Percentiles rank a stretch among this genome's conserved stretches.
Conservation (phyloP, 257 asterid genomes). For the Verbascum thapsus region DNA sequence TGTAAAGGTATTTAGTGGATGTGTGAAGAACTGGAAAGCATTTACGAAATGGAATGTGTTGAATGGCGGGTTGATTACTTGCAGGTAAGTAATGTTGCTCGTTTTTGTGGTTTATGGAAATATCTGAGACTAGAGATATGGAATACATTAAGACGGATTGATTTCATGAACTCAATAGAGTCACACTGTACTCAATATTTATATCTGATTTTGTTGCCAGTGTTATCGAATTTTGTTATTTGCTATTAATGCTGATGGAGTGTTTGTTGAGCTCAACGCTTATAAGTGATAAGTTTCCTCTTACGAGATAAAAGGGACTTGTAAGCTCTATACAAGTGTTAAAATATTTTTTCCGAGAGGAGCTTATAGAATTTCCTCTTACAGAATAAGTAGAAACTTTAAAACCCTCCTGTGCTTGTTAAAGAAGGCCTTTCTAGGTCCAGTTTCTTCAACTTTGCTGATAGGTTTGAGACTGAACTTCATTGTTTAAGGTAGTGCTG, state of each 20-base stretch:
- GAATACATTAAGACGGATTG: background rate
- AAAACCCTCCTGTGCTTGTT: background rate
- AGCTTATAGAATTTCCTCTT: too few species aligned
- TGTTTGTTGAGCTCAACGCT: too few species aligned
- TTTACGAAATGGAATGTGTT: slow-evolving; percentile 71
- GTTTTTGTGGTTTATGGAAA: slow-evolving; percentile 12
- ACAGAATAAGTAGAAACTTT: too few species aligned
- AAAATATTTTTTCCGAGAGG: too few species aligned
- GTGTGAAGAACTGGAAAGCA: slow-evolving; percentile 76
- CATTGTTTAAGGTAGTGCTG: background rate
- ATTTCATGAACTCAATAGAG: background rate
- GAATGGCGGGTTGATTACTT: slow-evolving; percentile 83
- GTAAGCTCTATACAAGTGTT: too few species aligned
- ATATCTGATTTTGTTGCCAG: background rate
- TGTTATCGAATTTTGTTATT: too few species aligned
- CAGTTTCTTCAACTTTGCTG: background rate
- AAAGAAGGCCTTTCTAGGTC: background rate
- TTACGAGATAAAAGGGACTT: too few species aligned
- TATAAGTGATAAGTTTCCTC: too few species aligned
- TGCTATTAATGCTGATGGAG: background rate
- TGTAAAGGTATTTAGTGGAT: slow-evolving; percentile 66
- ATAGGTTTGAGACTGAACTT: background rate
- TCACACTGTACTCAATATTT: too few species aligned
- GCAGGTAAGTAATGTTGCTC: slow-evolving; percentile 57
- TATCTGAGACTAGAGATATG: slow-evolving; percentile 10